These are phyloP conservation scores for Obba rivulosa DNA, from an alignment of 768 basidiomycete genomes.

Conservation along the genomic window DNA sequence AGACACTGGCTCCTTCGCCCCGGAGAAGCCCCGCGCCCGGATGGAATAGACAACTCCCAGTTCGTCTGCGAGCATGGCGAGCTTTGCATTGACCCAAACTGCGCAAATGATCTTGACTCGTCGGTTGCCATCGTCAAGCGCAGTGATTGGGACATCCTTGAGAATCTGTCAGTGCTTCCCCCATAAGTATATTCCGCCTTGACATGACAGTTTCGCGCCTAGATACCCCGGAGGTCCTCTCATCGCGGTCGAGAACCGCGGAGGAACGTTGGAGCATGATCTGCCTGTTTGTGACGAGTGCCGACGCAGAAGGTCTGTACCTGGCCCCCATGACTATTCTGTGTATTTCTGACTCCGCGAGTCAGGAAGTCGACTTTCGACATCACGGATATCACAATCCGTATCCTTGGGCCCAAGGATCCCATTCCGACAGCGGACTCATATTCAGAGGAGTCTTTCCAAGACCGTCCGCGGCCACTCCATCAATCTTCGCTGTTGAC, in stretches of 20 bases:
- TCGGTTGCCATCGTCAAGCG: conserved; percentile 51
- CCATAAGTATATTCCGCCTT: not conserved
- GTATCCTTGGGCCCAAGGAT: conserved; percentile 27
- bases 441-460: not conserved
- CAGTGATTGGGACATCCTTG: conserved; percentile 60
- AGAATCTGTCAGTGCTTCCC: conserved; percentile 43
- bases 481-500: conserved; percentile 21
- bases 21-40: conserved; percentile 49
- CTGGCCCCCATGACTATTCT: conserved; percentile 1
- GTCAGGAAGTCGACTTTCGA: conserved; percentile 52
- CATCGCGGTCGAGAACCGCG: conserved; percentile 40
- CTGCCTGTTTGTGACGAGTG: conserved; percentile 57
- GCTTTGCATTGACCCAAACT: conserved; percentile 64
- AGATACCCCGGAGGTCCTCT: conserved; percentile 58
- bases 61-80: conserved; percentile 66
- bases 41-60: conserved; percentile 50
- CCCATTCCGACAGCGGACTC: too few species aligned
- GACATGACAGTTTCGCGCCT: not conserved
- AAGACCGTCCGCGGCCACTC: conserved; percentile 7
- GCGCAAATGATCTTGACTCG: conserved; percentile 50
- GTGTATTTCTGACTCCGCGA: not conserved
- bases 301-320: conserved; percentile 48
- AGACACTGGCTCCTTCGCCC: conserved; percentile 62
- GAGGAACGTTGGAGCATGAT: conserved; percentile 37
- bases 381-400: conserved; percentile 57